Percentiles rank a stretch among this genome's conserved stretches.
These are phyloP conservation scores for Dactylorhiza incarnata DNA, from an alignment of 106 monocot genomes.

Conservation along the genomic window DNA sequence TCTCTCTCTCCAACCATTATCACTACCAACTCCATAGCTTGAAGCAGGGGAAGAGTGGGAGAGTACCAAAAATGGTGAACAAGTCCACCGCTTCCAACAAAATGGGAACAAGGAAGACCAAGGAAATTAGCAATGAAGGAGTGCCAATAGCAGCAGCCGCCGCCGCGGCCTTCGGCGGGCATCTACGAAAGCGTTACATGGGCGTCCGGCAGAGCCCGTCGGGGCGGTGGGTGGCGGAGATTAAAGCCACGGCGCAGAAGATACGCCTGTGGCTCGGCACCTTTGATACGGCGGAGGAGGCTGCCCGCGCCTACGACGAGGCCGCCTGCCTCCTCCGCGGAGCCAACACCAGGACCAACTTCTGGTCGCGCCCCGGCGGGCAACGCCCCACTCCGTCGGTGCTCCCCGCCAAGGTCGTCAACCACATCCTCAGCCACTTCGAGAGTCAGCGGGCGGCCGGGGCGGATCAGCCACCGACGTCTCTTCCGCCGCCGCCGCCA, in stretches of 20 bases:
- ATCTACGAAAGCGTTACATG: slow-evolving; percentile 10
- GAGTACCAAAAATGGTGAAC: not conserved
- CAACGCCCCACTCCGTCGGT: not conserved
- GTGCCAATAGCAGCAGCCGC: not conserved
- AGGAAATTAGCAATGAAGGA: not conserved
- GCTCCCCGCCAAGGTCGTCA: slow-evolving; percentile 4
- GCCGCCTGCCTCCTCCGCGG: slow-evolving; percentile 26
- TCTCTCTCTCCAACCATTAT: not conserved
- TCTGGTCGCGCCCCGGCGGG: slow-evolving; percentile 11
- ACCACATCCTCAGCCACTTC: not conserved
- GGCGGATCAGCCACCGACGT: not conserved
- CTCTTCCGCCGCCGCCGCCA: not conserved
- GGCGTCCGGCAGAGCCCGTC: slow-evolving; percentile 23
- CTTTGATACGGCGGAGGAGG: slow-evolving; percentile 37
- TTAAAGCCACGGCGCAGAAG: slow-evolving; percentile 20
- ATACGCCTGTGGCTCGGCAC: slow-evolving; percentile 39
- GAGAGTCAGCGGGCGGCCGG: not conserved
- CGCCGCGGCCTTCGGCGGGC: not conserved
- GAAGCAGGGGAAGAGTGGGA: not conserved
- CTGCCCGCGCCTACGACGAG: slow-evolving; percentile 19
- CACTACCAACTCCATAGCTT: not conserved
- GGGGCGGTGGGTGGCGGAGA: slow-evolving; percentile 24
- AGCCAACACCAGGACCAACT: slow-evolving; percentile 20
- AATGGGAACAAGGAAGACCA: not conserved
- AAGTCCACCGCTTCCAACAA: not conserved